phyloP scores from a whole-genome alignment of 495 filamentous ascomycete species.

The Neurospora terricola region DNA sequence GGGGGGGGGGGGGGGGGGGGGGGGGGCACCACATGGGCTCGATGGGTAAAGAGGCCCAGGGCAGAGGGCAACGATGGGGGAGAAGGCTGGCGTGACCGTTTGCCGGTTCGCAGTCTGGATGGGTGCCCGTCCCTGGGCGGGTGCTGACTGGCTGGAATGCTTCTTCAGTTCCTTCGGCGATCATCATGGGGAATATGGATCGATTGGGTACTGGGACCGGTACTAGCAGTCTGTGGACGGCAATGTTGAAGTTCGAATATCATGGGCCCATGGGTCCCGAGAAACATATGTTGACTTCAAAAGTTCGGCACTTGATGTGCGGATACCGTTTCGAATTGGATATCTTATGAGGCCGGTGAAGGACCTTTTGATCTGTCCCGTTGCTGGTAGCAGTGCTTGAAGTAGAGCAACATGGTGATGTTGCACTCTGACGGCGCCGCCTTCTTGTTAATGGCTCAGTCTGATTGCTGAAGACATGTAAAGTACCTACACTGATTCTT shows the following conservation, averaged over 20 bases:
- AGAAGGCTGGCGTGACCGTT: neutral
- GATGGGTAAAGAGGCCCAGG: slow-evolving; percentile 10
- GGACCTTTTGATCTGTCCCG: neutral
- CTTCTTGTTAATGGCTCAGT: neutral
- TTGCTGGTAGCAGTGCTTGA: neutral
- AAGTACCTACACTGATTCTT: neutral
- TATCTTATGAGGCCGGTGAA: neutral
- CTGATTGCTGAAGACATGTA: neutral
- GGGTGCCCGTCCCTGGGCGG: neutral
- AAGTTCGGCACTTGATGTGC: neutral
- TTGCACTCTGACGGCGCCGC: neutral
- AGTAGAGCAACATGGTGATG: neutral
- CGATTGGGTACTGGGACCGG: neutral
- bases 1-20: too few species aligned
- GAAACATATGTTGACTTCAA: neutral
- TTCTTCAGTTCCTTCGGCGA: neutral
- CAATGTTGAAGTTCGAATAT: neutral
- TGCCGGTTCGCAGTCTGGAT: neutral
- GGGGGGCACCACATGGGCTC: slow-evolving; percentile 7
- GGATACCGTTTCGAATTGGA: neutral
- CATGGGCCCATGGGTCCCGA: neutral
- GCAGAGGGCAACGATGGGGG: slow-evolving; percentile 1
- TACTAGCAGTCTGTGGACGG: neutral
- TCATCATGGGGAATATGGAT: neutral
- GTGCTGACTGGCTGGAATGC: neutral